Evolutionary conservation across 306 rosid genomes (phyloP).

Genomic region (Lathyrus sativus): DNA sequence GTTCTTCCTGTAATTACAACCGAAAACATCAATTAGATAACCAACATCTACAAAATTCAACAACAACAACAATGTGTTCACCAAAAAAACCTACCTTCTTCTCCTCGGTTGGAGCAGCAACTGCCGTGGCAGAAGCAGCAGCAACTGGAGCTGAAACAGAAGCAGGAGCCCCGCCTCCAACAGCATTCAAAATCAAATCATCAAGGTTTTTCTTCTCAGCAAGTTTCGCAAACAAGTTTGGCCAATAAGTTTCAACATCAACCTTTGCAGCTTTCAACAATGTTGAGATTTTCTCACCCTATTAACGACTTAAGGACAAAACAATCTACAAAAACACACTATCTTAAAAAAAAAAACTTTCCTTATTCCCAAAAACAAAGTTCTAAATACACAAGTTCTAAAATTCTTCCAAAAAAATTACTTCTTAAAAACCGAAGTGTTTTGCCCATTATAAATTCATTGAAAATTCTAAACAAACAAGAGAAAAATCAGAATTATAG

Average conservation of each 20-base stretch:
- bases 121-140: conserved; percentile 42
- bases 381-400: no score
- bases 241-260: conserved; percentile 65
- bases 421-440: not conserved
- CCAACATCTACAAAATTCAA: not conserved
- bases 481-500: not conserved
- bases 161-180: conserved; percentile 58
- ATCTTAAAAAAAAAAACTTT: no score
- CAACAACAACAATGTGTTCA: not conserved
- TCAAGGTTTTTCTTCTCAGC: conserved; percentile 64
- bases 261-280: conserved; percentile 64
- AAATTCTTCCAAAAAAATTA: not conserved
- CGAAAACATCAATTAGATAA: conserved; percentile 30
- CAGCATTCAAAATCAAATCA: conserved; percentile 59
- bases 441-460: not conserved
- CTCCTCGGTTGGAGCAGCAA: conserved; percentile 58
- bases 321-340: not conserved
- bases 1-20: conserved; percentile 50
- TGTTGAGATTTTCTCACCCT: conserved; percentile 69
- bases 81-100: conserved; percentile 56
- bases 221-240: conserved; percentile 68
- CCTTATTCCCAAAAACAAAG: not conserved
- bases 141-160: conserved; percentile 55
- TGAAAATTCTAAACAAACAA: not conserved
- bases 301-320: conserved; percentile 42